Base-by-base conservation (phyloP, 176 grass and related monocot species). In the Tuctoria greenei region DNA sequence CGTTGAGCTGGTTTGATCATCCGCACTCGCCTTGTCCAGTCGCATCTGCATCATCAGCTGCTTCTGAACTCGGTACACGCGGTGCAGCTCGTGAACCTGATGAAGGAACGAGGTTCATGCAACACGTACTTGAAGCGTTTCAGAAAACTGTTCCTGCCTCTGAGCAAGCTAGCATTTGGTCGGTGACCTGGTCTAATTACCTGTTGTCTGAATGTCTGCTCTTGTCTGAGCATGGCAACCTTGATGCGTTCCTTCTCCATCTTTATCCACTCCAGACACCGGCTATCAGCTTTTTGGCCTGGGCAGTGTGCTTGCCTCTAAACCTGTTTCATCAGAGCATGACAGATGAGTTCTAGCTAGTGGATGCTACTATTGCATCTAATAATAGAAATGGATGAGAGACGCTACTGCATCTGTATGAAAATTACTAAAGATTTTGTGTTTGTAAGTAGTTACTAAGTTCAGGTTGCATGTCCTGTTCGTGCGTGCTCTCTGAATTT, bases 21-120 rank as follows among this genome's bases (percentile, higher is more conserved):
- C 56, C 0, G 52, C 28, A 41, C 26, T 66, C 72, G 35, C 11
- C n/a, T 27, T 39, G 37, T 34, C 31, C 31, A 55, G 70, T 25
- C 75, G 80, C 71, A 78, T 78, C 55, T 93, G 82, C 31, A 38
- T 83, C 91, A 93, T 93, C 59, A 93, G 42, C 25, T 65, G 71
- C 75, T 83, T 85, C 85, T 93, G 91, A 65, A 93, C 82, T 24
- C 10, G 54, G 21, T 90, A 93, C 7, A 90, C 45, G 0, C 79
- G 85, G 58, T 93, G 91, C 62, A 93, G 76, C 45, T 93, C 88
- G 11, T 90, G 79, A 46, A 93, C 91, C 91, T 93, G 51, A 80
- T 93, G 51, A 80, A 77, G 51, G 52, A 66, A 66, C 75, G 14
- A 56, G 10, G 66, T 14, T 40, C 27, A 52, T 21, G 8, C 1